Conservation (phyloP, 2,329 filamentous ascomycete genomes). For the Epichloe elymi region DNA sequence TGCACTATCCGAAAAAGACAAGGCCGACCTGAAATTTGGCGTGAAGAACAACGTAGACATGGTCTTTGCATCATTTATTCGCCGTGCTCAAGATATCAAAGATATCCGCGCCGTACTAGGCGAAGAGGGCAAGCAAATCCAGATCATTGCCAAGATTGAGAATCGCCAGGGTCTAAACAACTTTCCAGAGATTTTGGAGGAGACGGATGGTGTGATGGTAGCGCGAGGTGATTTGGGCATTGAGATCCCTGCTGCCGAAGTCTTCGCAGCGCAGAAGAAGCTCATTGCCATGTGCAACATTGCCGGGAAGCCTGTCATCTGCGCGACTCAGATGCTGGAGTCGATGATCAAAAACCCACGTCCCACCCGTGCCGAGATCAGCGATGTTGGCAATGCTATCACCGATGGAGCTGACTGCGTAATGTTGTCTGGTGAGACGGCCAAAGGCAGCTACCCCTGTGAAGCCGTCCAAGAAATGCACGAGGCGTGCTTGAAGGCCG, state of each 20-base stretch:
- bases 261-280: conserved; percentile 99
- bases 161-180: conserved; percentile 99
- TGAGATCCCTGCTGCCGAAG: conserved; percentile 95
- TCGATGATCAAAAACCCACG: conserved; percentile 99
- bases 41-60: conserved; percentile 99
- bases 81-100: conserved; percentile 80
- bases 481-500: conserved; percentile 90
- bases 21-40: conserved; percentile 83
- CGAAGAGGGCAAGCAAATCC: conserved; percentile 84
- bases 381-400: conserved; percentile 94
- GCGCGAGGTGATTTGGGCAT: conserved; percentile 93
- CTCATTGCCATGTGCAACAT: conserved; percentile 99
- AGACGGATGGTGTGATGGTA: conserved; percentile 99
- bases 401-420: conserved; percentile 97
- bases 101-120: conserved; percentile 88
- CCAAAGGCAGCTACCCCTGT: conserved; percentile 88
- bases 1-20: conserved; percentile 95
- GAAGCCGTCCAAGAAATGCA: conserved; percentile 97
- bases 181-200: conserved; percentile 90
- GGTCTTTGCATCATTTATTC: conserved; percentile 98
- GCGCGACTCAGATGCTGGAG: conserved; percentile 98
- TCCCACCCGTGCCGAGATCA: conserved; percentile 95
- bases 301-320: conserved; percentile 96
- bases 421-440: conserved; percentile 98
- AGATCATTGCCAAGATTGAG: conserved; percentile 99